Evolutionary conservation across 2,329 filamentous ascomycete species (phyloP).

Genomic region (Fusarium redolens): DNA sequence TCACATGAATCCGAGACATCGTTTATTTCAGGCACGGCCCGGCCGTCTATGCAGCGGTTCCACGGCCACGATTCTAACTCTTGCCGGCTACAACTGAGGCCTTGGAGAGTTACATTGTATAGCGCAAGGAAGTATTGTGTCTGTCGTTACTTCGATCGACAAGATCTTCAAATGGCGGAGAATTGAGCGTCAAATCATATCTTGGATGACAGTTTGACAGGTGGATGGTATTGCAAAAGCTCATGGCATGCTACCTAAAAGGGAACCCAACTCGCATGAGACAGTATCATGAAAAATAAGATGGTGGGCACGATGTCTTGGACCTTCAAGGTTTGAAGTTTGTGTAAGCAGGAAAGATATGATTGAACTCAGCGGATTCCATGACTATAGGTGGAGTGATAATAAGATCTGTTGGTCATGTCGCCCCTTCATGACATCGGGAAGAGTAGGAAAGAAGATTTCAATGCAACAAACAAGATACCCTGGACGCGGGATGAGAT

Average conservation of each 20-base stretch:
- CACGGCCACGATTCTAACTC: slow-evolving; percentile 26
- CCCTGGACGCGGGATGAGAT: not conserved
- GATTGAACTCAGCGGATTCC: slow-evolving; percentile 24
- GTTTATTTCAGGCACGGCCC: slow-evolving; percentile 13
- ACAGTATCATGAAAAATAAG: not conserved
- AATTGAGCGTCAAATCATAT: slow-evolving; percentile 17
- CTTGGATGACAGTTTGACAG: not conserved
- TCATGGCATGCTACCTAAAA: not conserved
- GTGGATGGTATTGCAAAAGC: not conserved
- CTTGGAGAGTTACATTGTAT: slow-evolving; percentile 10
- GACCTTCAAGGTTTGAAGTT: slow-evolving; percentile 3
- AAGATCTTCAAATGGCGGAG: slow-evolving; percentile 31
- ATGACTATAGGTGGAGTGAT: slow-evolving; percentile 36
- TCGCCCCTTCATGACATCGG: slow-evolving; percentile 12
- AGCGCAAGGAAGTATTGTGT: slow-evolving; percentile 12
- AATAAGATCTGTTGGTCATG: slow-evolving; percentile 32
- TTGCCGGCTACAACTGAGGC: not conserved
- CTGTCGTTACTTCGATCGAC: slow-evolving; percentile 25
- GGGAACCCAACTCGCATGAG: not conserved
- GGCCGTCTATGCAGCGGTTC: slow-evolving; percentile 20
- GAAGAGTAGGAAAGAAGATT: not conserved
- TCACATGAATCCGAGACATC: slow-evolving; percentile 12
- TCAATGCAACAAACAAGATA: slow-evolving; percentile 1
- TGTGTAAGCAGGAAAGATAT: slow-evolving; percentile 11
- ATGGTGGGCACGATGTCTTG: slow-evolving; percentile 19